Percentiles rank a stretch among this genome's conserved stretches.
Conservation (phyloP, 345 rosid genomes). For the Syzygium aromaticum region DNA sequence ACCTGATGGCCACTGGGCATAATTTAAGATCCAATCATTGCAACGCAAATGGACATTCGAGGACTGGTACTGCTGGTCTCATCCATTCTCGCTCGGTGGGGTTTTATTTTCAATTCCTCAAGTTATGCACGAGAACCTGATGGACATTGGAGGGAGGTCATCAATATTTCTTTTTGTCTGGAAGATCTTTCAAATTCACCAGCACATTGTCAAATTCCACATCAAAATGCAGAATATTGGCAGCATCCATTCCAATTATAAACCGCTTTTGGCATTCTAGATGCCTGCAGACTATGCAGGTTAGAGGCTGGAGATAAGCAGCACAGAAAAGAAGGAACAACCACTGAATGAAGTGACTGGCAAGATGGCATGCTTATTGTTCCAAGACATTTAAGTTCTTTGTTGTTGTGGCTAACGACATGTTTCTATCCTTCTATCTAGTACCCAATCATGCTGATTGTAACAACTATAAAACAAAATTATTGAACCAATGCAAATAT, state of each 20-base stretch:
- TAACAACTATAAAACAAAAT: neutral
- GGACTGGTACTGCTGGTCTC: conserved; percentile 51
- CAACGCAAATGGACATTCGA: conserved; percentile 83
- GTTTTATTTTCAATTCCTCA: neutral
- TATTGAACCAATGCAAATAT: neutral
- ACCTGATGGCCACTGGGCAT: conserved; percentile 84
- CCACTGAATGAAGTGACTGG: neutral
- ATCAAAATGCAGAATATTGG: conserved; percentile 82
- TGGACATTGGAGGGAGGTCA: neutral
- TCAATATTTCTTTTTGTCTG: neutral
- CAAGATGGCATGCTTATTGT: neutral
- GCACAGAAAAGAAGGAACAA: neutral
- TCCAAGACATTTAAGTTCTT: neutral
- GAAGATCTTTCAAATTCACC: conserved; percentile 71
- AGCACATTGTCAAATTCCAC: conserved; percentile 84
- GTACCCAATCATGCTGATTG: neutral
- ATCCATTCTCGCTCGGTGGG: neutral
- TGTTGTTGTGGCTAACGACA: neutral
- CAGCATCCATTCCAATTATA: conserved; percentile 67
- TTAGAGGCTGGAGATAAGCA: neutral
- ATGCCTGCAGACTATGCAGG: conserved; percentile 18
- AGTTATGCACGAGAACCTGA: neutral
- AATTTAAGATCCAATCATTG: conserved; percentile 73
- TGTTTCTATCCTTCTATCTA: neutral
- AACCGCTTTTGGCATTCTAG: conserved; percentile 65